Evolutionary conservation across 2,329 filamentous ascomycete species (phyloP).

Genomic region (Teratosphaeria zuluensis): DNA sequence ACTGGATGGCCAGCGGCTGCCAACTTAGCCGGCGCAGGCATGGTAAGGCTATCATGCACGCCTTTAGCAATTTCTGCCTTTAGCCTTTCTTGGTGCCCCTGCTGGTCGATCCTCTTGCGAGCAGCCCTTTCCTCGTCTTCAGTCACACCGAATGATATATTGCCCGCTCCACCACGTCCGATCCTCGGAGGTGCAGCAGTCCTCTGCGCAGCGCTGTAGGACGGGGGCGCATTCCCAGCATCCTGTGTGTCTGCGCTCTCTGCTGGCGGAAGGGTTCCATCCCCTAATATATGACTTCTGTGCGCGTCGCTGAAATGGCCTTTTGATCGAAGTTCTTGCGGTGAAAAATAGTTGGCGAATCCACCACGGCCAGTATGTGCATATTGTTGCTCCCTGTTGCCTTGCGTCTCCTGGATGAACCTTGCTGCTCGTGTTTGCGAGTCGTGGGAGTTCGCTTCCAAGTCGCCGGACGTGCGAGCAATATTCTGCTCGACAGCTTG

Average conservation of each 20-base stretch:
- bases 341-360: slow-evolving; percentile 38
- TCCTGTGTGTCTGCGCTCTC: neutral
- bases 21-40: slow-evolving; percentile 31
- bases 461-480: slow-evolving; percentile 26
- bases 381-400: slow-evolving; percentile 27
- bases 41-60: slow-evolving; percentile 31
- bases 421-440: slow-evolving; percentile 3
- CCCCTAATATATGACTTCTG: slow-evolving; percentile 14
- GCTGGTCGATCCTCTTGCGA: slow-evolving; percentile 18
- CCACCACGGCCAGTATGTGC: slow-evolving; percentile 37
- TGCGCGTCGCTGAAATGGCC: slow-evolving; percentile 28
- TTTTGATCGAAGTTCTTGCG: slow-evolving; percentile 28
- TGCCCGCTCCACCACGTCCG: slow-evolving; percentile 39
- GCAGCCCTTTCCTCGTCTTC: slow-evolving; percentile 24
- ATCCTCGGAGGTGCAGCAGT: slow-evolving; percentile 11
- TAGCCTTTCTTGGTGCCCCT: slow-evolving; percentile 17
- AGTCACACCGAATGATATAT: slow-evolving; percentile 30
- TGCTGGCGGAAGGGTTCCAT: slow-evolving; percentile 7
- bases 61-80: slow-evolving; percentile 30
- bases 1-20: slow-evolving; percentile 8
- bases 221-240: neutral
- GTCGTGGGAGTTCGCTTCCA: slow-evolving; percentile 29
- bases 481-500: slow-evolving; percentile 17
- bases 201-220: slow-evolving; percentile 10
- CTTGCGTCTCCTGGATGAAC: slow-evolving; percentile 5